Evolutionary conservation across 1,284 basidiomycete species (phyloP), one percentile per base, ranked within the genome.

Genomic region (Cryptococcus sp.): DNA sequence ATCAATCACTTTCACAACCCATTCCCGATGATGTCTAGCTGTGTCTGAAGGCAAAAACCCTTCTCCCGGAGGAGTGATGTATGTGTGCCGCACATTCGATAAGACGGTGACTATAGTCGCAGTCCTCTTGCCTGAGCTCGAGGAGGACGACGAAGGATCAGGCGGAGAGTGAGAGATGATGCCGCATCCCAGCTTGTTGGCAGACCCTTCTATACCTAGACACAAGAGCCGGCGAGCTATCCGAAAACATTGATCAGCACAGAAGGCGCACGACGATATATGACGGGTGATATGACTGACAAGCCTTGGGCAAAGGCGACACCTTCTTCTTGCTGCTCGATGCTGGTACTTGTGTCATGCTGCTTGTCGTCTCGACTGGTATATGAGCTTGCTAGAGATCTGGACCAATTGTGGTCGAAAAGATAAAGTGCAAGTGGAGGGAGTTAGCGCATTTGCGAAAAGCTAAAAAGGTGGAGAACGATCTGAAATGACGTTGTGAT

Each of bases 121-220:
- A 15, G 48, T 8, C 15, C n/a, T n/a, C 22, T 44, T 44, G 5
- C 6, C 41, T 4, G 41, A 44, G 41, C n/a, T 16, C n/a, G 41
- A 44, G 29, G 55, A 54, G 46, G 52, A 50, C 11, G 84, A 46
- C 86, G 89, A 71, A 89, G 38, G 41, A 7, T 40, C 46, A 5
- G 65, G 55, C 0, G 73, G 70, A 20, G 83, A 82, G 74, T 99
- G 95, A 58, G 86, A 86, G 77, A 99, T 92, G 49, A 99, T 83
- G 5, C 96, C 96, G 20, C 89, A 90, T n/a, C 96, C 96, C 38
- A 99, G 84, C 79, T 99, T 99, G 81, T 99, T 99, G 40, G 96
- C 96, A 22, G 91, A 93, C 19, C 93, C 93, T 78, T 96, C 93
- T 44, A 97, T 85, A 13, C 93, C 93, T 34, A 97, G 84, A 44